A percentile compares a stretch with the other conserved stretches of the same genome.
phyloP scores from a whole-genome alignment of 2,329 filamentous ascomycete species.

The Hymenoscyphus fructigenus region DNA sequence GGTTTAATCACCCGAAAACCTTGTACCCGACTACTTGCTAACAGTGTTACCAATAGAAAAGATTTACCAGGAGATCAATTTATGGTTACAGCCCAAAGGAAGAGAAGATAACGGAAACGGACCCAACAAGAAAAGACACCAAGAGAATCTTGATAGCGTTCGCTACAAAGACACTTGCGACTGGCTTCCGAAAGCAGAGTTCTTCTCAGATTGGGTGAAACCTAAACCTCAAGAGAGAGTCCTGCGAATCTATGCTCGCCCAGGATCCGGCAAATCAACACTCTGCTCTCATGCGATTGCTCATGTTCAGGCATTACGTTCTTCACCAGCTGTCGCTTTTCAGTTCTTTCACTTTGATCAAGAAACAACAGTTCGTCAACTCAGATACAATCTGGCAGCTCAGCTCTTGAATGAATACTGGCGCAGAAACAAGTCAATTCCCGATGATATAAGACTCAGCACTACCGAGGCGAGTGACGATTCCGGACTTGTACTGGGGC shows the following conservation, averaged over 20 bases:
- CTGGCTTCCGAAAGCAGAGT: not conserved
- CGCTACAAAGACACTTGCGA: constrained; percentile 1
- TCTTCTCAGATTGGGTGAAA: not conserved
- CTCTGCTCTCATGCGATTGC: not conserved
- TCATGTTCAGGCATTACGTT: not conserved
- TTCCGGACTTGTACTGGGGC: not conserved
- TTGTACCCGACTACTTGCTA: too few relatives aligned
- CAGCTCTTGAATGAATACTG: not conserved
- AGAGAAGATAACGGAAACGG: not conserved
- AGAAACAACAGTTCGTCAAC: constrained; percentile 1
- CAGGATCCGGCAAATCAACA: not conserved
- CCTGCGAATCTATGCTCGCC: not conserved
- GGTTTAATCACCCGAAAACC: too few relatives aligned
- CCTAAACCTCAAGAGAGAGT: not conserved
- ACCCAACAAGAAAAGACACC: constrained; percentile 1
- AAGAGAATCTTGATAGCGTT: not conserved
- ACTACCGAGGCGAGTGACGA: not conserved
- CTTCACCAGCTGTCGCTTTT: not conserved
- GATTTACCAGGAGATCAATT: not conserved
- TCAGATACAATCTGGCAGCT: not conserved
- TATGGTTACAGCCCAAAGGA: not conserved
- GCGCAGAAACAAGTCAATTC: not conserved
- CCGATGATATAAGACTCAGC: not conserved
- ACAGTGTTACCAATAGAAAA: too few relatives aligned
- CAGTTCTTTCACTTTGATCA: constrained; percentile 5